Evolutionary conservation across 1,139 yeast species (phyloP), one percentile per base, ranked within the genome.

Genomic region (Saccharomyces hybrid): DNA sequence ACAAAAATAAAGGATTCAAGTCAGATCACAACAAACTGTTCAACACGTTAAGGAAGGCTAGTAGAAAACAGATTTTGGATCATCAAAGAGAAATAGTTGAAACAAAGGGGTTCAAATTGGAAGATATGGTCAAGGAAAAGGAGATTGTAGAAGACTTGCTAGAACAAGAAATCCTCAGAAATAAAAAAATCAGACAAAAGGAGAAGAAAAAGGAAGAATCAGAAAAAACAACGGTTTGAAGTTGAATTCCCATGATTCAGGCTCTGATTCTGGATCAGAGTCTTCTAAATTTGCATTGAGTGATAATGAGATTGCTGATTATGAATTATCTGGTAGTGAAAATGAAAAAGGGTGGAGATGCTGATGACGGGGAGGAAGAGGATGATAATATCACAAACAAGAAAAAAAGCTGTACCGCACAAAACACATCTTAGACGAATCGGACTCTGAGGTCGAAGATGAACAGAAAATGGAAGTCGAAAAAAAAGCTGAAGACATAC

Each of bases 91-190:
- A 63, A 48, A 27, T 63, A 5, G 58, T 65, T 32, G 65, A 64
- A 47, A 58, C 54, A 8, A 64, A 60, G 47, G 72, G 69, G 14
- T 51, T 61, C 4, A 61, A 60, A 0, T 50, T 63, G 7, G 69
- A 67, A 41, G 70, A 70, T 28, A 59, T 69, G 24, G 69, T 64
- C 49, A 62, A 63, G 34, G 69, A 70, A 49, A 63, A 62, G 51
- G 69, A 67, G 34, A 67, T 72, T 41, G 75, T 77, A 2, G 82
- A 77, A 56, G 69, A 73, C n/a, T 72, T 85, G 49, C 73, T 85
- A 59, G 89, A 85, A 60, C 76, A 80, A 56, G 91, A 86, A 64
- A 76, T 82, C 62, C 79, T 78, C 58, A 73, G 84, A 59, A 80
- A 74, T 32, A 71, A 81, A 62, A 75, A 73, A 52, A 75, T 79